Conservation (phyloP, 2,329 filamentous ascomycete species). For the Stemphylium lycopersici region DNA sequence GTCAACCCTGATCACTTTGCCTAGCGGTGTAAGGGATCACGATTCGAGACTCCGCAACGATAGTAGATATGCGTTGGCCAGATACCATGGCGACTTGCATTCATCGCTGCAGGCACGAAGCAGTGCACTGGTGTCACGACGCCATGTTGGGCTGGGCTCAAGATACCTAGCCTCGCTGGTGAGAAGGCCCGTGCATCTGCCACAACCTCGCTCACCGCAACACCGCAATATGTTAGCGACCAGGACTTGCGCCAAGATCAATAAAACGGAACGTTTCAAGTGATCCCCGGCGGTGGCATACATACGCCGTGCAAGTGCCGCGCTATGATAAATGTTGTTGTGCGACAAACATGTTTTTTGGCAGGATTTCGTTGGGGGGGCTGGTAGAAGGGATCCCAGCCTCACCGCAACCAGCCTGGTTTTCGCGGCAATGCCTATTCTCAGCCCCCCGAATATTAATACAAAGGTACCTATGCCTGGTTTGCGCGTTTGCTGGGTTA, state of each 20-base stretch:
- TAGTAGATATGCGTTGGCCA: not conserved
- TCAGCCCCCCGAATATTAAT: slow-evolving; percentile 12
- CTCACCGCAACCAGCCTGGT: slow-evolving; percentile 25
- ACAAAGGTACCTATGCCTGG: slow-evolving; percentile 15
- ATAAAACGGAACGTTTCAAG: slow-evolving; percentile 20
- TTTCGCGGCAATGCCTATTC: slow-evolving; percentile 8
- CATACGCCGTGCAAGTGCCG: slow-evolving; percentile 21
- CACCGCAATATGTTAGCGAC: slow-evolving; percentile 10
- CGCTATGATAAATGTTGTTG: slow-evolving; percentile 23
- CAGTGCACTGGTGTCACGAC: slow-evolving; percentile 10
- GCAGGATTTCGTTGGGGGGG: slow-evolving; percentile 22
- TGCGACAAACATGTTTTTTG: slow-evolving; percentile 37
- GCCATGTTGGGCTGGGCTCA: slow-evolving; percentile 1
- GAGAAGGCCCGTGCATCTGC: not conserved
- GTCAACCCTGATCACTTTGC: not conserved
- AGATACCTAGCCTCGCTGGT: slow-evolving; percentile 4
- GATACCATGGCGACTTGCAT: not conserved
- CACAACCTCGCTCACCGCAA: slow-evolving; percentile 11
- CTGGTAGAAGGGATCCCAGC: slow-evolving; percentile 26
- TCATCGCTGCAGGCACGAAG: slow-evolving; percentile 6
- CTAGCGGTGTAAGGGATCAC: slow-evolving; percentile 3
- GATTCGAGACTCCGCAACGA: not conserved
- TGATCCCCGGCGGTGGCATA: slow-evolving; percentile 17
- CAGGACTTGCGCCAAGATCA: slow-evolving; percentile 14
- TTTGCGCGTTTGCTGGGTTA: slow-evolving; percentile 15